phyloP scores from a whole-genome alignment of 345 rosid genomes.

The Acer saccharum region DNA sequence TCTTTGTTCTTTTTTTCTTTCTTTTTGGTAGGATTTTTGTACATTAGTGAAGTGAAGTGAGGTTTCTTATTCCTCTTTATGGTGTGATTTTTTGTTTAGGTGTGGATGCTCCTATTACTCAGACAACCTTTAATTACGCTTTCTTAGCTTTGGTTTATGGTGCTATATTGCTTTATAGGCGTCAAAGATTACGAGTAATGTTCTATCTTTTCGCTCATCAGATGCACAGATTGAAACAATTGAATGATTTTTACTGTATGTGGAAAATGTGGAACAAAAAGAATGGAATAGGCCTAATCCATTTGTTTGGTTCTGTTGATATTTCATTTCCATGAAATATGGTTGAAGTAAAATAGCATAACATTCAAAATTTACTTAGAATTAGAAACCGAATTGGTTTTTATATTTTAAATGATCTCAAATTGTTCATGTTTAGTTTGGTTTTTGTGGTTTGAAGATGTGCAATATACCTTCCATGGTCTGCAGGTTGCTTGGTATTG shows the following conservation, averaged over 20 bases:
- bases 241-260: too few species aligned
- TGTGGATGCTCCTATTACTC: slow-evolving; percentile 62
- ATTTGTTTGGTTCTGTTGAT: neutral
- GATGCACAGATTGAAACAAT: too few species aligned
- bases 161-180: slow-evolving; percentile 39
- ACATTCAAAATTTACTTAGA: too few species aligned
- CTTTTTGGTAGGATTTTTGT: neutral
- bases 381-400: neutral
- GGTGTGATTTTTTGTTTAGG: slow-evolving; percentile 33
- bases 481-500: slow-evolving; percentile 60
- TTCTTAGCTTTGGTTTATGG: slow-evolving; percentile 54
- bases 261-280: neutral
- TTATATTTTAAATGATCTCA: neutral
- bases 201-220: neutral
- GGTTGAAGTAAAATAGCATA: neutral
- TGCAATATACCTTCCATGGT: neutral
- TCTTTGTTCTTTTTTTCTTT: neutral
- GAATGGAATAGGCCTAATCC: neutral
- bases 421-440: neutral
- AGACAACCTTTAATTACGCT: slow-evolving; percentile 42
- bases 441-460: neutral
- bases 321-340: neutral
- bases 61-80: neutral
- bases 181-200: slow-evolving; percentile 42
- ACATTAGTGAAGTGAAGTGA: too few species aligned